Conservation (phyloP, 108 stramenopile species). For the Conticribra weissflogii region DNA sequence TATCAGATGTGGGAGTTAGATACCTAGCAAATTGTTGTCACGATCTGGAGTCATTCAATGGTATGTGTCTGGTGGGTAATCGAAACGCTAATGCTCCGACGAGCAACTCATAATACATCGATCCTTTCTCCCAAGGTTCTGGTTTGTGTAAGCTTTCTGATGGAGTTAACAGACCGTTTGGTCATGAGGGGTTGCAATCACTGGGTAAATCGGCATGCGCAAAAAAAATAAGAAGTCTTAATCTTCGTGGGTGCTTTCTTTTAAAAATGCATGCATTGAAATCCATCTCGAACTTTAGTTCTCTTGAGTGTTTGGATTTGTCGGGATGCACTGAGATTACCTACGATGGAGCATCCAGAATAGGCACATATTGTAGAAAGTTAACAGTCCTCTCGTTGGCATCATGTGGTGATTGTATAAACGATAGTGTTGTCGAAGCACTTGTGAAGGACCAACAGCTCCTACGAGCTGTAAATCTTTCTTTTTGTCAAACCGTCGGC, state of each 20-base stretch:
- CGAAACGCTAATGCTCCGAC: too few species aligned
- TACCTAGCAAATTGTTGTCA: conserved; percentile 47
- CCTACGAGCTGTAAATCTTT: conserved; percentile 31
- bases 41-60: conserved; percentile 48
- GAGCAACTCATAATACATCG: neutral
- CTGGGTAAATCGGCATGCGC: conserved; percentile 40
- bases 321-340: conserved; percentile 56
- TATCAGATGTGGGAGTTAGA: conserved; percentile 53
- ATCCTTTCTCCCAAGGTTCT: conserved; percentile 5
- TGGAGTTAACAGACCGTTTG: conserved; percentile 52
- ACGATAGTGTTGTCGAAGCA: conserved; percentile 35
- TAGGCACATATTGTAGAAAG: conserved; percentile 37
- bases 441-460: conserved; percentile 9
- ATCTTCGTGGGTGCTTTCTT: conserved; percentile 50
- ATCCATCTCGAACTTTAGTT: conserved; percentile 30
- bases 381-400: conserved; percentile 36
- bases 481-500: conserved; percentile 50
- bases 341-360: conserved; percentile 13
- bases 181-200: conserved; percentile 56
- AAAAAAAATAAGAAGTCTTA: conserved; percentile 28
- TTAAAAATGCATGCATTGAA: conserved; percentile 37
- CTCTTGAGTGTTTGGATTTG: conserved; percentile 43
- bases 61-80: conserved; percentile 9
- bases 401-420: conserved; percentile 61
- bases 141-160: conserved; percentile 58